Evolutionary conservation across 805 yeast species (phyloP).

Genomic region (Suhomyces prunicola): DNA sequence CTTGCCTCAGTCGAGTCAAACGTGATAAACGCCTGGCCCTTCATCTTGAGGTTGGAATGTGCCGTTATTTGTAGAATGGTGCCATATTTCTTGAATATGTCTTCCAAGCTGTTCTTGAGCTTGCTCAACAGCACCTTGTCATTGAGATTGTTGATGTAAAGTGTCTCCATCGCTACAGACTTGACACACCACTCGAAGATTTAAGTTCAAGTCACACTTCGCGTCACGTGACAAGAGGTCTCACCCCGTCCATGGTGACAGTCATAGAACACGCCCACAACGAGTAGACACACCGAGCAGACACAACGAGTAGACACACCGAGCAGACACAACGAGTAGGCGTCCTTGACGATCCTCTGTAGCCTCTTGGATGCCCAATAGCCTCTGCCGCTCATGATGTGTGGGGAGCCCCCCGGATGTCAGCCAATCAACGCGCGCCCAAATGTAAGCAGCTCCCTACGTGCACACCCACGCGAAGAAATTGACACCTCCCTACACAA

Average conservation of each 20-base stretch:
- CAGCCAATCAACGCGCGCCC: slow-evolving; percentile 3
- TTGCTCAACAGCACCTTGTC: slow-evolving; percentile 59
- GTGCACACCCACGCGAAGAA: neutral
- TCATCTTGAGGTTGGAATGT: slow-evolving; percentile 57
- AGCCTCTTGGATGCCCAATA: too few species aligned
- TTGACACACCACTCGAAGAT: too few species aligned
- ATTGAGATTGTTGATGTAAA: slow-evolving; percentile 71
- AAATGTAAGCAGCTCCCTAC: slow-evolving; percentile 1
- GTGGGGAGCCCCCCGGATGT: too few species aligned
- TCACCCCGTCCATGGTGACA: too few species aligned
- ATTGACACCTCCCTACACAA: neutral
- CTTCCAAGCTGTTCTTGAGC: slow-evolving; percentile 42
- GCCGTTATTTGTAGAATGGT: slow-evolving; percentile 51
- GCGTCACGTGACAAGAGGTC: too few species aligned
- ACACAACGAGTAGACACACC: too few species aligned
- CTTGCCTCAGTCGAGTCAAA: slow-evolving; percentile 45
- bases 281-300: too few species aligned
- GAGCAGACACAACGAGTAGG: too few species aligned
- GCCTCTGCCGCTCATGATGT: too few species aligned
- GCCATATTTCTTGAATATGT: slow-evolving; percentile 46
- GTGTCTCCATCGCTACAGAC: slow-evolving; percentile 19
- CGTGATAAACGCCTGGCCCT: slow-evolving; percentile 82
- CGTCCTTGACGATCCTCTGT: too few species aligned
- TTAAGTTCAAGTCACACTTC: too few species aligned
- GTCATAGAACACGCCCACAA: too few species aligned